These are phyloP conservation scores for Fraxinus nigra DNA, from an alignment of 305 asterid genomes.

Conservation along the genomic window DNA sequence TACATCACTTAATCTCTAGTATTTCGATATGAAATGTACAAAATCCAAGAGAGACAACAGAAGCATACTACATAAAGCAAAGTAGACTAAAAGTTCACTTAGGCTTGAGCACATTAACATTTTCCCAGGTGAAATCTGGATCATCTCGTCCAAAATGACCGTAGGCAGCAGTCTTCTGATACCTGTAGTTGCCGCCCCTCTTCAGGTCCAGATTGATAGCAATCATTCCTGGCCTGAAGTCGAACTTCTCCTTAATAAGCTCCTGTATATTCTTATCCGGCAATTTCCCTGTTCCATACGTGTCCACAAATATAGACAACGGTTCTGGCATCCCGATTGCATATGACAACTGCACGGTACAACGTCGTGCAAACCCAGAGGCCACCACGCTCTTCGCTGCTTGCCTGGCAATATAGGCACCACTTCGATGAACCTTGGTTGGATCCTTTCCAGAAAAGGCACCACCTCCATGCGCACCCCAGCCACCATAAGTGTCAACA, in stretches of 20 bases:
- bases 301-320: constrained; percentile 33
- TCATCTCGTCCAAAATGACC: constrained; percentile 40
- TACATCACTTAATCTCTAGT: background rate
- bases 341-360: constrained; percentile 36
- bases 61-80: background rate
- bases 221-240: constrained; percentile 41
- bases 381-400: constrained; percentile 44
- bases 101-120: constrained; percentile 22
- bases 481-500: constrained; percentile 33
- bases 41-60: background rate
- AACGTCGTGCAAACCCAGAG: constrained; percentile 36
- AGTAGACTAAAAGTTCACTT: background rate
- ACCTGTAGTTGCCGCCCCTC: constrained; percentile 38
- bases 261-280: constrained; percentile 24
- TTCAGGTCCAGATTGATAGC: constrained; percentile 31
- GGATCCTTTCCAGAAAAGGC: constrained; percentile 35
- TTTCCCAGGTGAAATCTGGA: constrained; percentile 44
- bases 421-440: constrained; percentile 33
- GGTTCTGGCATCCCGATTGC: constrained; percentile 38
- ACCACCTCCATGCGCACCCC: constrained; percentile 38
- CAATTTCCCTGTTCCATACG: constrained; percentile 33
- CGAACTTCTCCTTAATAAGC: constrained; percentile 29
- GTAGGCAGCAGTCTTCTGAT: constrained; percentile 39
- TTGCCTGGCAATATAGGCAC: constrained; percentile 33
- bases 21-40: background rate